A percentile compares a stretch with the other conserved stretches of the same genome.
These are phyloP conservation scores for Elsinoe australis DNA, from an alignment of 2,329 filamentous ascomycete genomes.

Conservation along the genomic window DNA sequence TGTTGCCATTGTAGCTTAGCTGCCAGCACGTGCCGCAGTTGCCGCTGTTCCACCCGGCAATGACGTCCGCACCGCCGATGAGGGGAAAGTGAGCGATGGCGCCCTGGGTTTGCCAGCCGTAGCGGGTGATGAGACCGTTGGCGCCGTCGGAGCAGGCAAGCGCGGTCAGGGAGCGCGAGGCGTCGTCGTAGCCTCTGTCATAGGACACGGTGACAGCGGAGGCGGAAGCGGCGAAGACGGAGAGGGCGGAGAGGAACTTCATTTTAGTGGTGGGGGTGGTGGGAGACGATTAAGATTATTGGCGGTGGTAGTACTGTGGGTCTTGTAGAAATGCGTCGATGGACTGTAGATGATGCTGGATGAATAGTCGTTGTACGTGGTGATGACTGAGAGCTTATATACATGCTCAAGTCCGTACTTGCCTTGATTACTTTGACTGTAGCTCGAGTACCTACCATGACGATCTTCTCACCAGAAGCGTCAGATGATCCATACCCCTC, in stretches of 20 bases:
- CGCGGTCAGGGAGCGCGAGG: slow-evolving; percentile 44
- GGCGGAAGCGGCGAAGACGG: slow-evolving; percentile 35
- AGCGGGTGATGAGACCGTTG: slow-evolving; percentile 58
- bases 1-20: slow-evolving; percentile 41
- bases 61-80: slow-evolving; percentile 44
- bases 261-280: slow-evolving; percentile 28
- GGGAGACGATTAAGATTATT: neutral
- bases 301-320: neutral
- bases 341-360: neutral
- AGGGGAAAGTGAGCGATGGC: slow-evolving; percentile 41
- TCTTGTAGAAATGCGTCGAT: neutral
- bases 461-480: neutral
- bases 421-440: neutral
- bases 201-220: slow-evolving; percentile 53
- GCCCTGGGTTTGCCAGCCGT: slow-evolving; percentile 48
- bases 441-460: neutral
- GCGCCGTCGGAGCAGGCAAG: slow-evolving; percentile 61
- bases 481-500: neutral
- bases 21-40: slow-evolving; percentile 49
- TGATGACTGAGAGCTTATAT: neutral
- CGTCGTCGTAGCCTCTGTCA: slow-evolving; percentile 63
- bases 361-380: neutral
- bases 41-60: slow-evolving; percentile 40
- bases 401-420: neutral
- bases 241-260: slow-evolving; percentile 39